Conservation (phyloP, 352 stramenopile species). For the Pythium folliculosum region DNA sequence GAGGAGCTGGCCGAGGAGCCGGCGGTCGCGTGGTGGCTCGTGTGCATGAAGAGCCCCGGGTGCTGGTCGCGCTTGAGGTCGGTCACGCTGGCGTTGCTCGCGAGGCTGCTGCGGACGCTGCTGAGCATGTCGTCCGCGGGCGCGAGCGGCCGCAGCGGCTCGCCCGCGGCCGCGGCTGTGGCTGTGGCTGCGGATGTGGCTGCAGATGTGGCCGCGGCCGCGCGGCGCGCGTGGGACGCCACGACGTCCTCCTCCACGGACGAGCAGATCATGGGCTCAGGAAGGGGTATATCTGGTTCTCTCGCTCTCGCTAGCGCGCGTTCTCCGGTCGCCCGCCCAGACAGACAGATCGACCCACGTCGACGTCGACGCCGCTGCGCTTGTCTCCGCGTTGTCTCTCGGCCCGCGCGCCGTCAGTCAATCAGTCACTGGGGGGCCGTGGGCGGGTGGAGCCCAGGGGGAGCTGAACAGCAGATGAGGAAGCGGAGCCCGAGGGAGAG, state of each 20-base stretch:
- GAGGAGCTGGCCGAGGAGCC: conserved; percentile 3
- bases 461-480: too few species aligned
- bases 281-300: background rate
- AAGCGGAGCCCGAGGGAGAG: background rate
- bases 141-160: conserved; percentile 3
- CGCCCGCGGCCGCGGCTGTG: background rate
- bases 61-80: conserved; percentile 32
- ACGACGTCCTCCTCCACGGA: conserved; percentile 23
- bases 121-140: conserved; percentile 19
- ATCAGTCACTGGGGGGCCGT: conserved; percentile 16
- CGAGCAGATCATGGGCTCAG: conserved; percentile 25
- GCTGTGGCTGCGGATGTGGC: background rate
- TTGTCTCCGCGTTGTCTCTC: conserved; percentile 7
- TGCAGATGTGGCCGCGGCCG: background rate
- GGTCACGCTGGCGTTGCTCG: conserved; percentile 23
- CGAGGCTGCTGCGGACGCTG: conserved; percentile 24
- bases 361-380: background rate
- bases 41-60: background rate
- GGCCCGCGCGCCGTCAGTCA: conserved; percentile 18
- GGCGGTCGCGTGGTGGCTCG: background rate
- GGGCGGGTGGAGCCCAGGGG: background rate
- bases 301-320: too few species aligned
- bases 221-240: conserved; percentile 8
- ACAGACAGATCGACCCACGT: too few species aligned
- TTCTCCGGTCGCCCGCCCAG: too few species aligned